phyloP scores from a whole-genome alignment of 2,329 filamentous ascomycete genomes.

The Verticillium longisporum region DNA sequence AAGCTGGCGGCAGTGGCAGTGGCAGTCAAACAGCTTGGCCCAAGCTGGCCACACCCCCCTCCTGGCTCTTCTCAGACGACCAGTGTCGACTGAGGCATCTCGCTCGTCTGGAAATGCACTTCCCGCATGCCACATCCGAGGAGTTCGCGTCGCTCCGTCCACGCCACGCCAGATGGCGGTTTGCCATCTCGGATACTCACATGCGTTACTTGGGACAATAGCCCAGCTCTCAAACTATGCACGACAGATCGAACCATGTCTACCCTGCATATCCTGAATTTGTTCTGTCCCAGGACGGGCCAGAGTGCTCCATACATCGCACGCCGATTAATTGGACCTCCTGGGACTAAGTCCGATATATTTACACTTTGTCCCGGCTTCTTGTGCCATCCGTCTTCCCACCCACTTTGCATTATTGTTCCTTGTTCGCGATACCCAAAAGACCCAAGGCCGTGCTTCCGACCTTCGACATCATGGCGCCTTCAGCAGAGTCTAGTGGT shows the following conservation, averaged over 20 bases:
- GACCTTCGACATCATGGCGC: slow-evolving; percentile 2
- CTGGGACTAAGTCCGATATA: neutral
- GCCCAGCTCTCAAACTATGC: neutral
- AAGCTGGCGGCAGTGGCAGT: neutral
- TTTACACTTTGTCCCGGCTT: neutral
- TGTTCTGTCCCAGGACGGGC: too few relatives aligned
- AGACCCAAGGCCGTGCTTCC: neutral
- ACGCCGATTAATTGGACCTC: neutral
- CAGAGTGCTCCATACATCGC: neutral
- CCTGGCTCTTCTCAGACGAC: neutral
- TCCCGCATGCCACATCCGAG: neutral
- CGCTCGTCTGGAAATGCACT: neutral
- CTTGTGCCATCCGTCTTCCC: neutral
- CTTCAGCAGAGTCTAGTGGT: slow-evolving; percentile 4
- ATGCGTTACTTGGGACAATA: neutral
- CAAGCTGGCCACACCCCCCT: neutral
- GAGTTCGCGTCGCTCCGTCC: neutral
- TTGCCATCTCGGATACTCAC: neutral
- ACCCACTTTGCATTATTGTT: neutral
- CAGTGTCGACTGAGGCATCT: neutral
- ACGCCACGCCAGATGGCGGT: neutral
- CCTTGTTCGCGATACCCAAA: neutral
- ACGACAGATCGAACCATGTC: neutral
- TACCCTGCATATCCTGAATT: neutral
- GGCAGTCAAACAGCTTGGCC: neutral